A percentile compares a stretch with the other conserved stretches of the same genome.
Conservation (phyloP, 495 filamentous ascomycete genomes). For the Aspergillus indologenus region DNA sequence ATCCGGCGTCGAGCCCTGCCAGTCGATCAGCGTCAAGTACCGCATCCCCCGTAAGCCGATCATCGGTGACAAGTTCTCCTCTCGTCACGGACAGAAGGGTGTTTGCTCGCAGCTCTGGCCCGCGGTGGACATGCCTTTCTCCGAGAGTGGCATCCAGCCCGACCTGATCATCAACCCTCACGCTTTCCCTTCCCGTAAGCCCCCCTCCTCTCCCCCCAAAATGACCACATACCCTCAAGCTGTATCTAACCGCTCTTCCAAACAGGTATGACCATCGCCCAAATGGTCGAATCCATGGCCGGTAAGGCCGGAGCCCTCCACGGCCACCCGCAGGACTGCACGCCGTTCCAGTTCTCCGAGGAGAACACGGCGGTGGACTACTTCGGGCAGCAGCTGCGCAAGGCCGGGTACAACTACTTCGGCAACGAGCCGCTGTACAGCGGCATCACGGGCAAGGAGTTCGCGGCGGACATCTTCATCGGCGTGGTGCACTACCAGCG, state of each 20-base stretch:
- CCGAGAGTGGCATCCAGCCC: constrained; percentile 92
- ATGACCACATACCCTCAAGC: too few species aligned
- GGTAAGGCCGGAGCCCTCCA: constrained; percentile 94
- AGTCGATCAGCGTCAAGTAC: constrained; percentile 85
- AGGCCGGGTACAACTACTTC: constrained; percentile 95
- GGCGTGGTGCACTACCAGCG: constrained; percentile 98
- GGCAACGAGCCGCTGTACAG: constrained; percentile 98
- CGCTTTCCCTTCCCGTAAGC: constrained; percentile 92
- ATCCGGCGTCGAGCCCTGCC: constrained; percentile 73
- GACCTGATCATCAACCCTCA: constrained; percentile 99
- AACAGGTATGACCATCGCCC: constrained; percentile 90
- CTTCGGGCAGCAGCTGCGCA: constrained; percentile 91
- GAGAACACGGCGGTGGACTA: constrained; percentile 88
- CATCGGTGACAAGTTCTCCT: constrained; percentile 72
- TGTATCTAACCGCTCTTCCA: too few species aligned
- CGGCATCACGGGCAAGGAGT: constrained; percentile 91
- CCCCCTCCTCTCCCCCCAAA: not conserved
- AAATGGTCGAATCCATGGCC: constrained; percentile 97
- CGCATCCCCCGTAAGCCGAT: constrained; percentile 85
- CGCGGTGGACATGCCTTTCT: constrained; percentile 91
- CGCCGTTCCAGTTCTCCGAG: constrained; percentile 92
- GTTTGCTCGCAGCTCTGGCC: constrained; percentile 98
- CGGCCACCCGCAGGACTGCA: constrained; percentile 89
- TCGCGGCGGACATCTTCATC: constrained; percentile 93
- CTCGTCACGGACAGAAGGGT: constrained; percentile 57